Percentiles rank a stretch among this genome's conserved stretches.
phyloP scores from a whole-genome alignment of 1,139 yeast genomes.

The Meyerozyma sp. region DNA sequence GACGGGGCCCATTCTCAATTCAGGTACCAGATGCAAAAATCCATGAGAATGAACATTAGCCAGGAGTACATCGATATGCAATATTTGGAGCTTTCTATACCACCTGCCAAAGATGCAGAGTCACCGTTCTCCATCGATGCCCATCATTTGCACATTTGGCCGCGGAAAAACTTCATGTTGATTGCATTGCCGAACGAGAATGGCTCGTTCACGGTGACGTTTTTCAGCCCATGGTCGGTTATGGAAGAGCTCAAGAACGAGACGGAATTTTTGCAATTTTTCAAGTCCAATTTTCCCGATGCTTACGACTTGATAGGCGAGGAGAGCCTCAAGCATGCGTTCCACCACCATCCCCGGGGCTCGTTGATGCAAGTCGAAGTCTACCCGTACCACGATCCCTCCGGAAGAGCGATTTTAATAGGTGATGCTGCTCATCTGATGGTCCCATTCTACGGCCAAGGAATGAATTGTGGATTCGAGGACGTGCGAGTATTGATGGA shows the following conservation, averaged over 20 bases:
- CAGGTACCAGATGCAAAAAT: constrained; percentile 63
- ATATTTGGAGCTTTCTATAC: constrained; percentile 75
- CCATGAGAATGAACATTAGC: constrained; percentile 60
- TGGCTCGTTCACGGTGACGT: constrained; percentile 85
- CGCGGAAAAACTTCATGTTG: constrained; percentile 78
- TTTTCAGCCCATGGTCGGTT: constrained; percentile 75
- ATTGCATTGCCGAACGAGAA: constrained; percentile 84
- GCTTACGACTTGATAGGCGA: constrained; percentile 66
- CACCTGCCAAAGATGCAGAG: constrained; percentile 35
- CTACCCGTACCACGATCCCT: constrained; percentile 60
- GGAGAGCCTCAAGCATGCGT: constrained; percentile 46
- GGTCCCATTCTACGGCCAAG: constrained; percentile 98
- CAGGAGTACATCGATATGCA: constrained; percentile 84
- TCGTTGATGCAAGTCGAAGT: constrained; percentile 66
- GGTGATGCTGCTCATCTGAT: constrained; percentile 96
- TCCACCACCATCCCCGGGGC: constrained; percentile 64
- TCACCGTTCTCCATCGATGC: constrained; percentile 51
- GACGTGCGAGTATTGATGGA: constrained; percentile 69
- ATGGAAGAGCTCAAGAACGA: constrained; percentile 46
- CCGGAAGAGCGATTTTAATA: constrained; percentile 60
- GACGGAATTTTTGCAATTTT: constrained; percentile 49
- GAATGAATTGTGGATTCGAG: constrained; percentile 95
- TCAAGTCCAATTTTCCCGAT: constrained; percentile 63
- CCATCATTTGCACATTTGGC: constrained; percentile 91
- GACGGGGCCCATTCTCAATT: constrained; percentile 85